Evolutionary conservation across 1,284 basidiomycete genomes (phyloP), one percentile per base, ranked within the genome.

Genomic region (Rhodotorula sp.): DNA sequence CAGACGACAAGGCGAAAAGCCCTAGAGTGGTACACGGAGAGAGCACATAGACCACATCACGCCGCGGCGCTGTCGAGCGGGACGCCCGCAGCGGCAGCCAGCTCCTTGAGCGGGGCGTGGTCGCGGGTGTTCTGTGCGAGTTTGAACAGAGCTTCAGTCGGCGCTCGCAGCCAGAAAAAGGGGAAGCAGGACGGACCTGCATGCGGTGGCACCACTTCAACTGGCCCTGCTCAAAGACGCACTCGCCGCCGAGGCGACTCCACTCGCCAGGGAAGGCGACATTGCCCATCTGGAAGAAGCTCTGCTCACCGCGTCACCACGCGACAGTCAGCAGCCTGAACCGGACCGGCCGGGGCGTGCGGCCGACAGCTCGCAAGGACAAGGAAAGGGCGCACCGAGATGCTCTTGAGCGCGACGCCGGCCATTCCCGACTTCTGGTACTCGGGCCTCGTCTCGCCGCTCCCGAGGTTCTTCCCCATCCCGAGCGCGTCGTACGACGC

Each of bases 161-260:
- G 12, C 44, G 42, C n/a, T 2, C 10, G 45, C 7, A 25, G 53
- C 21, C 21, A n/a, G 23, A 14, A 16, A 25, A 55, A 34, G 45
- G 10, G 49, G 44, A 21, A 44, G 42, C 23, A 25, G 34, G 27
- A 21, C 68, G 19, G 57, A 70, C 72, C 65, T 71, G 67, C 74
- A 76, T 76, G 7, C 74, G 68, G 21, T 74, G 74, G 10, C 69
- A 71, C 68, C 66, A 75, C 0, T 59, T 8, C 0, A 52, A 42
- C 21, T 60, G 14, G 7, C 67, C 66, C 21, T 52, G 53, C 19
- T 49, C 65, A 21, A 78, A 71, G 7, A 78, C 72, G 46, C 78
- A 78, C 63, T 78, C 78, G 48, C 78, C 78, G 7, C 78, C 78
- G 49, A 78, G 63, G 55, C 77, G 77, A 63, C 74, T 75, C 62